Evolutionary conservation across 2,329 filamentous ascomycete species (phyloP).

Genomic region (Fusarium sp.): DNA sequence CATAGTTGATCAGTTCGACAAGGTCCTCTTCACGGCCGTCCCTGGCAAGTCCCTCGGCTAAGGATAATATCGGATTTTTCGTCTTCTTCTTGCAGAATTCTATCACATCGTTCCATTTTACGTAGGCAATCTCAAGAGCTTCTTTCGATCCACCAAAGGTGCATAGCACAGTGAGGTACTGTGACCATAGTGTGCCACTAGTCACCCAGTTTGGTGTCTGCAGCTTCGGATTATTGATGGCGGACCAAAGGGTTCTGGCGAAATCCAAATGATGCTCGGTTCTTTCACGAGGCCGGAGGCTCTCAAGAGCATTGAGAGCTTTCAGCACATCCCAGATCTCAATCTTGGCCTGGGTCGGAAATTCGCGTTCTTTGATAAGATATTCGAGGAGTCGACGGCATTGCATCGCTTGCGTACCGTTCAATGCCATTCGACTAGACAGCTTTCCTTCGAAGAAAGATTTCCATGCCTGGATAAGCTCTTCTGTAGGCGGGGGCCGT

Average conservation of each 20-base stretch:
- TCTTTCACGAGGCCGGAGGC: constrained; percentile 53
- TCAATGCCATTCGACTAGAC: constrained; percentile 59
- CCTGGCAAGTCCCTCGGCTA: constrained; percentile 65
- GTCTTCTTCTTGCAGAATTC: constrained; percentile 32
- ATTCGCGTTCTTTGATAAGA: constrained; percentile 51
- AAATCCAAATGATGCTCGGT: constrained; percentile 58
- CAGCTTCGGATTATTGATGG: constrained; percentile 32
- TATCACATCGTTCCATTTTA: constrained; percentile 42
- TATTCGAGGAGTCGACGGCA: constrained; percentile 68
- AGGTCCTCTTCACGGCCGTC: constrained; percentile 69
- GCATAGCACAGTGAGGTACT: constrained; percentile 55
- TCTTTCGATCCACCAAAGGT: constrained; percentile 64
- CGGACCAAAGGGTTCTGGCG: constrained; percentile 53
- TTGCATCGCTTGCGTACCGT: constrained; percentile 71
- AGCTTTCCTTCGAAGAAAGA: constrained; percentile 69
- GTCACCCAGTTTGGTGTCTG: constrained; percentile 25
- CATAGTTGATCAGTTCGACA: constrained; percentile 61
- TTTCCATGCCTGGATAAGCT: constrained; percentile 72
- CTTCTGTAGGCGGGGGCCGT: constrained; percentile 69
- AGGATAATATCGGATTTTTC: constrained; percentile 40
- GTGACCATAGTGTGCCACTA: constrained; percentile 42
- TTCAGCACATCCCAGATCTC: constrained; percentile 45
- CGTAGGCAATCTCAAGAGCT: constrained; percentile 56
- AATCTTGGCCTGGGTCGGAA: constrained; percentile 44
- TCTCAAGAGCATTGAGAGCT: constrained; percentile 56